Evolutionary conservation across 1,284 basidiomycete species (phyloP), one percentile per base, ranked within the genome.

Genomic region (Moniliella sp.): DNA sequence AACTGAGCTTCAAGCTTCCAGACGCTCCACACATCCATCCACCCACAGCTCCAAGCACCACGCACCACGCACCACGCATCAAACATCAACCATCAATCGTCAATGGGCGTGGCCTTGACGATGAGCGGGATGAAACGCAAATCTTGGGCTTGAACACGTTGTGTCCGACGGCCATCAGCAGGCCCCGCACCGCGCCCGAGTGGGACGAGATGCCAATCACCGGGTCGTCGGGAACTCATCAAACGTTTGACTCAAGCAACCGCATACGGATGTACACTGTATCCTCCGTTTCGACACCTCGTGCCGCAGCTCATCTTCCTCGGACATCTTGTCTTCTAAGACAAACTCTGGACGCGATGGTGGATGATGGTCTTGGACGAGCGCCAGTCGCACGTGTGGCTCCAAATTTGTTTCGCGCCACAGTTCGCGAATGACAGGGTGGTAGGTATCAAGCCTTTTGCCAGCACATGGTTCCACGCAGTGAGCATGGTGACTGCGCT

Each of bases 111-210:
- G 13, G 39, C 45, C 33, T 48, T 48, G 36, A 48, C 30, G 21
- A 48, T 36, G 10, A 48, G 13, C n/a, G 45, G 45, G 18, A 48
- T 36, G 13, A 48, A 12, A 10, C 43, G 11, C 45, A 42, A 2
- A 42, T 48, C 7, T 34, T 18, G 1, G 45, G 45, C 2, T 26
- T 35, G 36, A 45, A 37, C 7, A 31, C 30, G 31, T 37, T 39
- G 27, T 48, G 45, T 2, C 37, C 33, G 1, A 32, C 30, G 2
- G 41, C 36, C 13, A 37, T 25, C 21, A 45, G 43, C 1, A 48
- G 7, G 21, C 34, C 36, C 36, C 43, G 43, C 45, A 48, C 45
- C 25, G 45, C 45, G 27, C 45, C 45, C 1, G 43, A 45, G 33
- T 48, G 45, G 10, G 27, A 30, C 5, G 45, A 43, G 31, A 48